These are phyloP conservation scores for Capsicum chinense DNA, from an alignment of 257 asterid genomes.

Conservation along the genomic window DNA sequence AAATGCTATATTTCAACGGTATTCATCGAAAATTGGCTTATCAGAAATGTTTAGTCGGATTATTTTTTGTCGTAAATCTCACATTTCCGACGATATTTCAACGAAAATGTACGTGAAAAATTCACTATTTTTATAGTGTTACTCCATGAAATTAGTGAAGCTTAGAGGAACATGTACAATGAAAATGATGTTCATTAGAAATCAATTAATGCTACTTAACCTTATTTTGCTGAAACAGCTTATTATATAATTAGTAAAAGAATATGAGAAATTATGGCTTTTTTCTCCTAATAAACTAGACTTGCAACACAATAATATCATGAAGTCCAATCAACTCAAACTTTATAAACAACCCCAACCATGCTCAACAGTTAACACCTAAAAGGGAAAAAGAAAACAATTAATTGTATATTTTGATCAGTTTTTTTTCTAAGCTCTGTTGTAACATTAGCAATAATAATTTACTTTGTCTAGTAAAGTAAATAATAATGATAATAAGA, in stretches of 20 bases:
- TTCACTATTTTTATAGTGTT: not conserved
- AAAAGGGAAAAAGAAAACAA: not conserved
- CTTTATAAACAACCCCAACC: not conserved
- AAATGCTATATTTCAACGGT: not conserved
- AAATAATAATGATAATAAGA: constrained; percentile 21
- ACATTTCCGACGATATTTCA: not conserved
- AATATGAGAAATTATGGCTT: not conserved
- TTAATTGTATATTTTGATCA: not conserved
- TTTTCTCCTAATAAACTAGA: not conserved
- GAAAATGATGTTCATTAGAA: not conserved
- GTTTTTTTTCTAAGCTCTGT: not conserved
- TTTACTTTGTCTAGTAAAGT: constrained; percentile 14
- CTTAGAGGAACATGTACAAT: not conserved
- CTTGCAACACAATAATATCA: constrained; percentile 28
- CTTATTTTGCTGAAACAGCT: not conserved
- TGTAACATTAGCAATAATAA: constrained; percentile 22
- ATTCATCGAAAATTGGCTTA: not conserved
- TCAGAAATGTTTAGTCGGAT: not conserved
- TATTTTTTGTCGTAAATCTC: not conserved
- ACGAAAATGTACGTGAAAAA: not conserved
- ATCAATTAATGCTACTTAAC: not conserved
- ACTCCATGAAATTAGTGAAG: not conserved
- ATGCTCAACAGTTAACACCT: constrained; percentile 5
- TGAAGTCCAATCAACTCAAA: constrained; percentile 25
- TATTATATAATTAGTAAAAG: not conserved